A percentile compares a stretch with the other conserved stretches of the same genome.
phyloP scores from a whole-genome alignment of 148 eudicot species.

The Agrostemma githago region DNA sequence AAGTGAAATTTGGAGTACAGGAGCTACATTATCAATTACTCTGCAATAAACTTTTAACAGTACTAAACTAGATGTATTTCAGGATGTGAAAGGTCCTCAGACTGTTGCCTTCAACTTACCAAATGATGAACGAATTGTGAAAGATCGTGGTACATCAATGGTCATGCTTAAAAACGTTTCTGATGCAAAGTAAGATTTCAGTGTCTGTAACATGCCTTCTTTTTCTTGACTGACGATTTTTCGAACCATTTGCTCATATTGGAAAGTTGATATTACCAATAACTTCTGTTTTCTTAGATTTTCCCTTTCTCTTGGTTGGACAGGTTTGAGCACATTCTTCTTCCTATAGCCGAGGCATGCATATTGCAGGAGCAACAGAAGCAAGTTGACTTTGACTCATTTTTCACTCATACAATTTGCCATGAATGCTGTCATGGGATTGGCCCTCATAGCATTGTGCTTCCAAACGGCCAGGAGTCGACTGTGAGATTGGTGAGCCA shows the following conservation, averaged over 20 bases:
- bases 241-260: background rate
- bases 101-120: conserved; percentile 98
- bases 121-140: conserved; percentile 94
- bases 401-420: conserved; percentile 96
- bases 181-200: conserved; percentile 79
- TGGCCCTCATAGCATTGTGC: conserved; percentile 91
- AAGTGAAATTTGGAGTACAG: background rate
- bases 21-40: background rate
- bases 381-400: conserved; percentile 85
- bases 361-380: conserved; percentile 65
- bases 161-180: conserved; percentile 97
- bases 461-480: conserved; percentile 75
- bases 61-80: conserved; percentile 16
- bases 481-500: conserved; percentile 91
- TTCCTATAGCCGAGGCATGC: conserved; percentile 80
- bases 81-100: conserved; percentile 99
- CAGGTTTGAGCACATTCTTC: conserved; percentile 91
- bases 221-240: conserved; percentile 13
- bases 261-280: background rate
- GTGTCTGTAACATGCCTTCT: background rate
- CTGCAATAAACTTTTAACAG: background rate
- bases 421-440: conserved; percentile 99
- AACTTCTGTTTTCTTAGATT: conserved; percentile 2
- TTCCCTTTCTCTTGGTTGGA: conserved; percentile 19
- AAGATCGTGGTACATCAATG: conserved; percentile 95